Conservation (phyloP, 441 rosid species). For the Mallotus repandus region DNA sequence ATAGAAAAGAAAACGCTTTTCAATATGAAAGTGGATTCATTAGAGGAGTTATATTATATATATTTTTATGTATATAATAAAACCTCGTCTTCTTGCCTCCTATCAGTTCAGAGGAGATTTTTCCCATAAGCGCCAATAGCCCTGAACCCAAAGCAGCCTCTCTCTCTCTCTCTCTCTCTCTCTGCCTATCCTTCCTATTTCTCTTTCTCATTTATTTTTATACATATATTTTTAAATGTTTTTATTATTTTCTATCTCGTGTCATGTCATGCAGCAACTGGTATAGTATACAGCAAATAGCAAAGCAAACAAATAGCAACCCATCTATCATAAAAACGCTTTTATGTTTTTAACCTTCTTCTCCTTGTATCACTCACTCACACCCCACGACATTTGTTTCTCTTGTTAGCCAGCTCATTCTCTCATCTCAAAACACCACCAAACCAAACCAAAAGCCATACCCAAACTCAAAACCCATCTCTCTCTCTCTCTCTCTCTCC, state of each 20-base stretch:
- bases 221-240: too few relatives aligned
- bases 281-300: background rate
- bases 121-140: slow-evolving; percentile 27
- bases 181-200: background rate
- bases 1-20: slow-evolving; percentile 13
- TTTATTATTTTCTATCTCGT: slow-evolving; percentile 26
- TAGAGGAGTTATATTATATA: background rate
- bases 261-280: slow-evolving; percentile 67
- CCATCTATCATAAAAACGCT: slow-evolving; percentile 17
- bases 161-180: slow-evolving; percentile 15
- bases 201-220: background rate
- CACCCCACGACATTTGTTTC: slow-evolving; percentile 41
- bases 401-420: slow-evolving; percentile 50
- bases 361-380: slow-evolving; percentile 13
- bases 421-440: slow-evolving; percentile 22
- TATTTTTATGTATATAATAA: background rate
- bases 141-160: slow-evolving; percentile 33
- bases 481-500: slow-evolving; percentile 24
- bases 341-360: slow-evolving; percentile 8
- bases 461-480: slow-evolving; percentile 21
- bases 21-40: slow-evolving; percentile 3
- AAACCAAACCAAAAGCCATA: slow-evolving; percentile 3
- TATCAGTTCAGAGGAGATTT: slow-evolving; percentile 27
- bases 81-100: slow-evolving; percentile 40
- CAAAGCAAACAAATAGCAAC: slow-evolving; percentile 23